phyloP scores from a whole-genome alignment of 352 stramenopile genomes.

The Blastocystis sp. region DNA sequence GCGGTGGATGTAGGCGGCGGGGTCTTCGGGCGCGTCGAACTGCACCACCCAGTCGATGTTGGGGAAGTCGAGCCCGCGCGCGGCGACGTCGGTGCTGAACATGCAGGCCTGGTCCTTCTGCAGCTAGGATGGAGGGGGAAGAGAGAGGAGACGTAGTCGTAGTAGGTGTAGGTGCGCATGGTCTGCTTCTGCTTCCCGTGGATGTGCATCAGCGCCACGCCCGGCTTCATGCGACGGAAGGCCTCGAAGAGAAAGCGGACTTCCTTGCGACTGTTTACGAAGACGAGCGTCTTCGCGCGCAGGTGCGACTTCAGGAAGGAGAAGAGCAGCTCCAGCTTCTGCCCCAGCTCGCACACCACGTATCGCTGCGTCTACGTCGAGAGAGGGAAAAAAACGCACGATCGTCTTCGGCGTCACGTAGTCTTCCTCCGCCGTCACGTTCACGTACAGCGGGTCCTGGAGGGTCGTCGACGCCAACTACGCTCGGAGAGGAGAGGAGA shows the following conservation, averaged over 20 bases:
- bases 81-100: conserved; percentile 94
- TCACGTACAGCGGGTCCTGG: conserved; percentile 86
- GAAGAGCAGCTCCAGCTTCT: conserved; percentile 93
- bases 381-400: neutral
- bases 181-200: conserved; percentile 97
- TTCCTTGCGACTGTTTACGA: conserved; percentile 88
- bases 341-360: conserved; percentile 79
- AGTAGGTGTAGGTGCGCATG: conserved; percentile 93
- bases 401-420: conserved; percentile 74
- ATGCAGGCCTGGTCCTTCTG: conserved; percentile 69
- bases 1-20: conserved; percentile 92
- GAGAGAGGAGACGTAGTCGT: conserved; percentile 78
- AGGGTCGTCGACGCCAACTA: conserved; percentile 86
- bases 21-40: conserved; percentile 90
- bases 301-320: conserved; percentile 96
- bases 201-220: conserved; percentile 84
- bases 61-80: conserved; percentile 92
- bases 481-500: neutral
- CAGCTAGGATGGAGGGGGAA: conserved; percentile 24
- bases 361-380: conserved; percentile 73
- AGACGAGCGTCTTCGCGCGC: conserved; percentile 94
- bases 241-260: conserved; percentile 84
- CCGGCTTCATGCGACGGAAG: conserved; percentile 89
- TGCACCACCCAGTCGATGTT: conserved; percentile 94
- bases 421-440: conserved; percentile 79